Conservation (phyloP, 2,329 filamentous ascomycete genomes). For the Biscogniauxia marginata region DNA sequence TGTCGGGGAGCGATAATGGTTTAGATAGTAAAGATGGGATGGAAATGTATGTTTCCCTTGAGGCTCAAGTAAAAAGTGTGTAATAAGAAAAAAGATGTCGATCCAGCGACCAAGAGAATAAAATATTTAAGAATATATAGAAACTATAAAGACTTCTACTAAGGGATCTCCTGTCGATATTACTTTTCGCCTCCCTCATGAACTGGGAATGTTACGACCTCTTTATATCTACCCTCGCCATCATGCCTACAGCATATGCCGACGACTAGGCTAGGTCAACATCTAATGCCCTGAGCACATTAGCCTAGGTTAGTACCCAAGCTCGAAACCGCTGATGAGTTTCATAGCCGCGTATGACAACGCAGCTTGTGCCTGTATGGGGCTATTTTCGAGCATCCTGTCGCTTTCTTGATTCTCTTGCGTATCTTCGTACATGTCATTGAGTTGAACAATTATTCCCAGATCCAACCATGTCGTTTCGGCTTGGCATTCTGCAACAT, state of each 20-base stretch:
- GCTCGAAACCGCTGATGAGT: neutral
- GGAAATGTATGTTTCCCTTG: too few species aligned
- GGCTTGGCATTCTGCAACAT: neutral
- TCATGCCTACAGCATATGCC: neutral
- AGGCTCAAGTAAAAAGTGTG: neutral
- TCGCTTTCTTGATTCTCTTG: neutral
- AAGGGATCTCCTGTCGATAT: neutral
- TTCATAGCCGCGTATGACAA: neutral
- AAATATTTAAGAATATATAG: conserved; percentile 1
- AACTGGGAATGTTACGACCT: neutral
- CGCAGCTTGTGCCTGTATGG: neutral
- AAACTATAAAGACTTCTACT: neutral
- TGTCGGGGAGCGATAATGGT: conserved; percentile 4
- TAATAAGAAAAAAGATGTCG: conserved; percentile 5
- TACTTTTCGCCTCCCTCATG: neutral
- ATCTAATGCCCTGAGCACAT: neutral
- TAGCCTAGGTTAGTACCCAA: neutral
- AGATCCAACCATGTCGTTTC: neutral
- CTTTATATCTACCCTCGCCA: neutral
- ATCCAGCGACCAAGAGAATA: conserved; percentile 9
- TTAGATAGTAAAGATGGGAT: too few species aligned
- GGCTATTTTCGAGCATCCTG: neutral
- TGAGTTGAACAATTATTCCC: neutral
- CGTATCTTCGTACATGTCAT: neutral
- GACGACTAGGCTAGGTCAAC: neutral